These are phyloP conservation scores for Biscogniauxia sp. DNA, from an alignment of 2,329 filamentous ascomycete species.

Conservation along the genomic window DNA sequence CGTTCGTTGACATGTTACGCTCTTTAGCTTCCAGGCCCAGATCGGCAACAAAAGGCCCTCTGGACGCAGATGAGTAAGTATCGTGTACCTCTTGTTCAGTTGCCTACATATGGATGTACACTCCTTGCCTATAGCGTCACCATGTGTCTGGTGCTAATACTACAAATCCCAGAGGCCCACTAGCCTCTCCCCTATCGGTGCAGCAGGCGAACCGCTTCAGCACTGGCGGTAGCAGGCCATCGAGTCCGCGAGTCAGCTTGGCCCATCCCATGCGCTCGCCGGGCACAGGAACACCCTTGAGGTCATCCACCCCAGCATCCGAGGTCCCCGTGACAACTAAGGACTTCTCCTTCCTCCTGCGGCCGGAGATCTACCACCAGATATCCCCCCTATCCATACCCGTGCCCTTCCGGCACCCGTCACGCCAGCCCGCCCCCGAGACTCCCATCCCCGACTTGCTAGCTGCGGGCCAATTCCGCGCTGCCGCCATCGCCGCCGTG, in stretches of 20 bases:
- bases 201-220: background rate
- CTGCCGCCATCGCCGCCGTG: constrained; percentile 68
- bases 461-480: constrained; percentile 72
- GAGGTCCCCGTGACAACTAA: constrained; percentile 48
- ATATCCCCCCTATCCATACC: constrained; percentile 63
- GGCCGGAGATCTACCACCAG: constrained; percentile 79
- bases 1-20: constrained; percentile 27
- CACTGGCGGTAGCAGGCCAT: background rate
- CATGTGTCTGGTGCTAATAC: constrained; percentile 7
- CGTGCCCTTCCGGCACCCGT: constrained; percentile 65
- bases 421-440: constrained; percentile 60
- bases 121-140: constrained; percentile 14
- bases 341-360: constrained; percentile 78
- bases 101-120: too few relatives aligned
- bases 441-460: constrained; percentile 69
- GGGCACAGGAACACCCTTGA: constrained; percentile 13
- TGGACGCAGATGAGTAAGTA: constrained; percentile 72
- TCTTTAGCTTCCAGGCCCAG: constrained; percentile 57
- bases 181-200: constrained; percentile 3
- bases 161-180: background rate
- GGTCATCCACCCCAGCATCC: constrained; percentile 26
- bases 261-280: constrained; percentile 8
- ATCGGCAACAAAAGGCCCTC: constrained; percentile 72
- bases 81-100: too few relatives aligned
- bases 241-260: background rate